Base-by-base conservation (phyloP, 768 basidiomycete species). In the Tricholoma sp. region DNA sequence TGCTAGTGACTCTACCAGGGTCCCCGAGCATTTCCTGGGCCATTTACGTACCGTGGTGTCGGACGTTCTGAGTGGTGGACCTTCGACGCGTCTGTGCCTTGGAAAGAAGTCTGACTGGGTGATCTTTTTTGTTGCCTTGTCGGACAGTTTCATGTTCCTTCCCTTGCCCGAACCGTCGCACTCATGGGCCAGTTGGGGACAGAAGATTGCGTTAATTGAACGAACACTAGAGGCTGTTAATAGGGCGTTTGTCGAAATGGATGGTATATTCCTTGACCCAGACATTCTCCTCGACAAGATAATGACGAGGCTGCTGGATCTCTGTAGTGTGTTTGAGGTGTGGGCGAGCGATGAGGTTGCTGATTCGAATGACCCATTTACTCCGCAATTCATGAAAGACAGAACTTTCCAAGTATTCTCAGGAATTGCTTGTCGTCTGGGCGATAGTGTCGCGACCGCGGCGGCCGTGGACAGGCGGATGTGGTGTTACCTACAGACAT, bases 91-190 rank as follows among this genome's bases (percentile, higher is more conserved):
- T 17, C 39, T 44, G 17, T 53, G 52, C 17, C 66, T 52, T 61
- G 67, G n/a, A 73, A 77, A 52, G 73, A 72, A 57, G 65, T 71
- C 18, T 64, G 70, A 56, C 47, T 86, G 82, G 83, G 63, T 76
- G 10, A 74, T 76, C 28, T 72, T 85, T 55, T 70, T 86, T 50
- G 63, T 74, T 47, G 79, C 75, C 0, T 69, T 86, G 20, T 74
- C 81, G 1, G 81, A 84, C 45, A 74, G 80, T 56, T 76, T 82
- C 60, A 74, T 84, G 41, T 84, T 89, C 64, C 83, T 84, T n/a
- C 59, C 61, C 13, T 69, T 77, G 9, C 77, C 81, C n/a, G 72
- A 71, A 20, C 66, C 71, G 32, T 71, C 78, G 24, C 47, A 32
- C 47, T 68, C 74, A 2, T 88, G 85, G 81, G 72, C 70, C 41